phyloP scores from a whole-genome alignment of 1,139 yeast genomes.

The Yarrowia galli region DNA sequence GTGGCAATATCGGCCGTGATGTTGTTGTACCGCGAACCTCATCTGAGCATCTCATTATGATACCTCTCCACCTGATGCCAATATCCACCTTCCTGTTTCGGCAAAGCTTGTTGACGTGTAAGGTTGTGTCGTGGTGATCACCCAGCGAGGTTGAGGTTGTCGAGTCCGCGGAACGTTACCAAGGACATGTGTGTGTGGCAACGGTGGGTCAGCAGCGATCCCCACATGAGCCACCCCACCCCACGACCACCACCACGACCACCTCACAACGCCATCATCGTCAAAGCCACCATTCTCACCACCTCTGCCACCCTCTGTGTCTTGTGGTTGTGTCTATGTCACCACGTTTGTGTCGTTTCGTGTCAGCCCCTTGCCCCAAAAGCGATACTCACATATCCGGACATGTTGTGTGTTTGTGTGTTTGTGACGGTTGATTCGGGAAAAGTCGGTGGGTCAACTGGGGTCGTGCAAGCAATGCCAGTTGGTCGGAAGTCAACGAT shows the following conservation, averaged over 20 bases:
- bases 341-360: background rate
- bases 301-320: background rate
- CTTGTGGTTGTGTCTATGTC: background rate
- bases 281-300: background rate
- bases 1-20: too few species aligned
- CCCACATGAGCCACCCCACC: too few species aligned
- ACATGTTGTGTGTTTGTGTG: constrained; percentile 24
- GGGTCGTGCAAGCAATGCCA: background rate
- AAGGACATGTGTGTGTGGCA: too few species aligned
- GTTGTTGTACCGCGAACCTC: background rate
- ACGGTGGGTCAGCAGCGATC: too few species aligned
- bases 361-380: background rate
- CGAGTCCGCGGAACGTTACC: too few species aligned
- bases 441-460: constrained; percentile 6
- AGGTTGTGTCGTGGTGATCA: constrained; percentile 4
- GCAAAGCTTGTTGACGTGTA: constrained; percentile 19
- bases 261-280: background rate
- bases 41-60: background rate
- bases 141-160: too few species aligned
- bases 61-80: background rate
- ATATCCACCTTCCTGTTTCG: constrained; percentile 12
- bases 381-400: constrained; percentile 34
- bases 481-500: background rate
- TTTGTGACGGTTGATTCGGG: background rate
- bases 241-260: background rate